Evolutionary conservation across 768 basidiomycete species (phyloP).

Genomic region (Phaeolepiota aurea): DNA sequence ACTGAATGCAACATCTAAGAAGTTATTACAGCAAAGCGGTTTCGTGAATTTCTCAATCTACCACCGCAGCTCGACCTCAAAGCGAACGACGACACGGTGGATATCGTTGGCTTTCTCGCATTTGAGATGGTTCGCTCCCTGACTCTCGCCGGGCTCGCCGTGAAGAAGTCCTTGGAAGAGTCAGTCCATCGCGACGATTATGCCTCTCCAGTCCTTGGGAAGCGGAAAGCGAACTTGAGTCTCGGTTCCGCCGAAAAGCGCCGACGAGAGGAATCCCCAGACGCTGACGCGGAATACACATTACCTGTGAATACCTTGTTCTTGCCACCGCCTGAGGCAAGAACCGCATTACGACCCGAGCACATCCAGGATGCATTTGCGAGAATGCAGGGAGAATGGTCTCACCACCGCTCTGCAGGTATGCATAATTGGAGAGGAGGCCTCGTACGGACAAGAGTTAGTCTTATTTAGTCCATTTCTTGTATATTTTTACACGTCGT

Average conservation of each 20-base stretch:
- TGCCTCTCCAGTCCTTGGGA: slow-evolving; percentile 56
- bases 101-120: slow-evolving; percentile 94
- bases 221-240: slow-evolving; percentile 47
- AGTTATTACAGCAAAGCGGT: slow-evolving; percentile 67
- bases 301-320: slow-evolving; percentile 70
- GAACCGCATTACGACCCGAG: slow-evolving; percentile 70
- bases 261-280: slow-evolving; percentile 52
- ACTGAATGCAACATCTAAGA: background rate
- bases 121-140: slow-evolving; percentile 97
- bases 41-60: slow-evolving; percentile 89
- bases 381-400: slow-evolving; percentile 83
- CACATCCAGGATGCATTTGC: slow-evolving; percentile 91
- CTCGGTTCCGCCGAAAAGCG: slow-evolving; percentile 42
- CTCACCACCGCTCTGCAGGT: slow-evolving; percentile 73
- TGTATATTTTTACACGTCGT: slow-evolving; percentile 13
- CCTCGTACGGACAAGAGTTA: slow-evolving; percentile 69
- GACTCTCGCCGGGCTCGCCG: slow-evolving; percentile 78
- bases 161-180: slow-evolving; percentile 75
- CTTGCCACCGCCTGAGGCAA: slow-evolving; percentile 72
- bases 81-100: slow-evolving; percentile 89
- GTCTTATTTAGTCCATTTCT: slow-evolving; percentile 47
- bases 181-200: slow-evolving; percentile 60
- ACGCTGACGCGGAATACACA: slow-evolving; percentile 53
- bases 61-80: slow-evolving; percentile 81
- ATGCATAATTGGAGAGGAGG: slow-evolving; percentile 90